Evolutionary conservation across 768 basidiomycete species (phyloP).

Genomic region (Pisolithus albus): DNA sequence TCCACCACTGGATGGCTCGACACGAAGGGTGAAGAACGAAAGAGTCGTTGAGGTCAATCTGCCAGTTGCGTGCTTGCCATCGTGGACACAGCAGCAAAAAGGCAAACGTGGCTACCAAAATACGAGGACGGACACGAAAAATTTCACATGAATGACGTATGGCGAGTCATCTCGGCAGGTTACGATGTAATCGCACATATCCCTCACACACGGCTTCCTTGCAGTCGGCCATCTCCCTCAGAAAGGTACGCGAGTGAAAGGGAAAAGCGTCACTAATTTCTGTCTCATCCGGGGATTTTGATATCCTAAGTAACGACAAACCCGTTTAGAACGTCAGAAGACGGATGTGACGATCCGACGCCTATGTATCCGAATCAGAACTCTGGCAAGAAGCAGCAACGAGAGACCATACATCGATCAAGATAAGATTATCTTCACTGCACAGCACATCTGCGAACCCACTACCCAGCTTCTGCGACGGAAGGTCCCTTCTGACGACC

Average conservation of each 20-base stretch:
- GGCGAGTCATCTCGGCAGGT: neutral
- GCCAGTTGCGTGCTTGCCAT: conserved; percentile 17
- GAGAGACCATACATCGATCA: conserved; percentile 37
- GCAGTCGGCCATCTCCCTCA: neutral
- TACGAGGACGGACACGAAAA: neutral
- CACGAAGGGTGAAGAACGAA: conserved; percentile 7
- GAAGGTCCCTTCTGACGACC: conserved; percentile 23
- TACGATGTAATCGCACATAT: conserved; percentile 5
- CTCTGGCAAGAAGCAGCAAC: neutral
- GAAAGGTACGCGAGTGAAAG: neutral
- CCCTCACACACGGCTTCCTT: neutral
- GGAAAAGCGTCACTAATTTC: neutral
- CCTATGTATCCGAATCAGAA: conserved; percentile 8
- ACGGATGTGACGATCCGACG: conserved; percentile 19
- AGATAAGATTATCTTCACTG: conserved; percentile 49
- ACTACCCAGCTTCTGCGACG: conserved; percentile 2
- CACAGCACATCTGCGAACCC: conserved; percentile 37
- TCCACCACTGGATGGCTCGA: conserved; percentile 1
- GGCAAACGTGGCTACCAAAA: neutral
- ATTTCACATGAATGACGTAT: neutral
- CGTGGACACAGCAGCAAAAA: conserved; percentile 9
- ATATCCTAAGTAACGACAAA: neutral
- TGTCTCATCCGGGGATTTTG: neutral
- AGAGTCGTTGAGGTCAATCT: conserved; percentile 13
- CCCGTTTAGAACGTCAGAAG: conserved; percentile 22